Evolutionary conservation across 75 land plant species (phyloP).

Genomic region (Cryptomeria japonica): DNA sequence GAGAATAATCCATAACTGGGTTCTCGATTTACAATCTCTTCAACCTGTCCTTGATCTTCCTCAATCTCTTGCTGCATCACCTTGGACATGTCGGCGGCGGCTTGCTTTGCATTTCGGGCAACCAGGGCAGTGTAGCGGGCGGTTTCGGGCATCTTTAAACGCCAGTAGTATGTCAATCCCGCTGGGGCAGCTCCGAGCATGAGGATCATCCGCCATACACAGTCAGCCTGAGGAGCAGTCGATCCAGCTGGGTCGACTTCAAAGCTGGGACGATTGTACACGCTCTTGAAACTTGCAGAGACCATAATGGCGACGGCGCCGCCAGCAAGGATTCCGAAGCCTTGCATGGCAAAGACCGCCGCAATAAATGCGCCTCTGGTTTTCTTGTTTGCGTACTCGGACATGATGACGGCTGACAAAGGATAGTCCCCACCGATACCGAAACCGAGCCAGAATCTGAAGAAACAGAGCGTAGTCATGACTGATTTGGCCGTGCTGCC

Average conservation of each 20-base stretch:
- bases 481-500: slow-evolving; percentile 28
- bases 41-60: background rate
- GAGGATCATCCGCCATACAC: slow-evolving; percentile 33
- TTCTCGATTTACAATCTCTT: background rate
- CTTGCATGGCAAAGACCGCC: slow-evolving; percentile 34
- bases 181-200: slow-evolving; percentile 26
- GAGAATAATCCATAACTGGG: slow-evolving; percentile 29
- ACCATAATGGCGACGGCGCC: slow-evolving; percentile 27
- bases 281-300: slow-evolving; percentile 5
- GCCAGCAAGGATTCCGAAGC: slow-evolving; percentile 35
- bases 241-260: slow-evolving; percentile 5
- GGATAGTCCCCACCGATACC: slow-evolving; percentile 41
- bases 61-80: slow-evolving; percentile 24
- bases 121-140: slow-evolving; percentile 48
- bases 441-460: slow-evolving; percentile 45
- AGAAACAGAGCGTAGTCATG: slow-evolving; percentile 41
- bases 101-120: slow-evolving; percentile 22
- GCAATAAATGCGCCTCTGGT: slow-evolving; percentile 34
- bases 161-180: slow-evolving; percentile 27
- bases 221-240: slow-evolving; percentile 13
- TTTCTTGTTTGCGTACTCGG: slow-evolving; percentile 17
- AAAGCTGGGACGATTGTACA: slow-evolving; percentile 4
- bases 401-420: slow-evolving; percentile 28
- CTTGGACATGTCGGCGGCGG: slow-evolving; percentile 31
- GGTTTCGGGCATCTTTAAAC: slow-evolving; percentile 45